phyloP scores from a whole-genome alignment of 768 basidiomycete species.

The Russula vinacea region DNA sequence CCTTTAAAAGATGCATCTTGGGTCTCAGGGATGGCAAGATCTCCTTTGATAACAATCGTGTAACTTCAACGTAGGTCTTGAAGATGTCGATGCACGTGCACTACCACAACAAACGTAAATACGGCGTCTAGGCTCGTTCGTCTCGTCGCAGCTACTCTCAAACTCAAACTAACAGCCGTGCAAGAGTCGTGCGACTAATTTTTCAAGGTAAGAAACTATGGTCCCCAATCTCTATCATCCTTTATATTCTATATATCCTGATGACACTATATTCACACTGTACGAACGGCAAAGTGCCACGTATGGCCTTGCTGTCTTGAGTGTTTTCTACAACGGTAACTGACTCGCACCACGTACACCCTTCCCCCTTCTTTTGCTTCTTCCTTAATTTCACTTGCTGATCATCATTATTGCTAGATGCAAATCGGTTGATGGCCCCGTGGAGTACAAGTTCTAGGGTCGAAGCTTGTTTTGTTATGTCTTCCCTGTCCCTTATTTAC shows the following conservation, averaged over 20 bases:
- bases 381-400: constrained; percentile 3
- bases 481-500: background rate
- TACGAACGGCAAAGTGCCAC: constrained; percentile 50
- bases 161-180: too few relatives aligned
- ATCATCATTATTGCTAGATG: constrained; percentile 1
- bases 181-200: background rate
- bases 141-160: too few relatives aligned
- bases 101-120: background rate
- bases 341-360: constrained; percentile 45
- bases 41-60: background rate
- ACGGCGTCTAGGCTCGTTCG: background rate
- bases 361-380: background rate
- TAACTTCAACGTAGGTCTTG: too few relatives aligned
- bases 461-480: background rate
- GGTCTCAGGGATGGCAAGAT: background rate
- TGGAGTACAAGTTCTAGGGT: background rate
- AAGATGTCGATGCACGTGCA: background rate
- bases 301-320: constrained; percentile 48
- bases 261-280: constrained; percentile 75
- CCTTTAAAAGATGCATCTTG: background rate
- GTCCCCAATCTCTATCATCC: background rate
- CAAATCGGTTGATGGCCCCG: background rate
- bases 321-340: constrained; percentile 81
- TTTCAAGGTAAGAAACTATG: constrained; percentile 12
- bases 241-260: constrained; percentile 35